Conservation (phyloP, 2,329 filamentous ascomycete species). For the Ophiognomonia clavigignenti-juglandacearum region DNA sequence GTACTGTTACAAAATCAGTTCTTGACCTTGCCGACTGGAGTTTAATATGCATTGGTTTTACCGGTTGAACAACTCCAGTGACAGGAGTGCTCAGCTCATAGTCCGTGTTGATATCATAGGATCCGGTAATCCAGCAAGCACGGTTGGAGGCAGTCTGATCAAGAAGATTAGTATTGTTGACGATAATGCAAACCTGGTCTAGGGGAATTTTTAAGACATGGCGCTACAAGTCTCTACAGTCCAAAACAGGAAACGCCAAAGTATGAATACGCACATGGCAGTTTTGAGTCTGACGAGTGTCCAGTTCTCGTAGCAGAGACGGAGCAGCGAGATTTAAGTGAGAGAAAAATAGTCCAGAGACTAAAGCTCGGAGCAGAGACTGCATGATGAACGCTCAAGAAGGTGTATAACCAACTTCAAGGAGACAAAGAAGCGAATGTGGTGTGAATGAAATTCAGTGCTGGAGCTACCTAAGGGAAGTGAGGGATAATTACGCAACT, state of each 20-base stretch:
- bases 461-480: too few relatives aligned
- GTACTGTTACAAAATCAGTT: slow-evolving; percentile 17
- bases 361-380: neutral
- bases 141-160: slow-evolving; percentile 23
- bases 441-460: too few relatives aligned
- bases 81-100: slow-evolving; percentile 22
- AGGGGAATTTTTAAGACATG: too few relatives aligned
- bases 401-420: too few relatives aligned
- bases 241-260: too few relatives aligned
- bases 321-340: slow-evolving; percentile 7
- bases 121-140: slow-evolving; percentile 23
- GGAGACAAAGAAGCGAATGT: too few relatives aligned
- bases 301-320: slow-evolving; percentile 1
- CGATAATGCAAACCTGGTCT: too few relatives aligned
- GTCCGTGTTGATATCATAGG: slow-evolving; percentile 26
- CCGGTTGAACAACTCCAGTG: slow-evolving; percentile 20
- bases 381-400: neutral
- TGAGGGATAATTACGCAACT: too few relatives aligned
- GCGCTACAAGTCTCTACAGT: too few relatives aligned
- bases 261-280: too few relatives aligned
- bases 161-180: too few relatives aligned
- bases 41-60: too few relatives aligned
- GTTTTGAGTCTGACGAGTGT: slow-evolving; percentile 7
- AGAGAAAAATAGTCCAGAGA: slow-evolving; percentile 11
- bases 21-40: neutral